Conservation (phyloP, 2,329 filamentous ascomycete genomes). For the Coleophoma eucalyptorum region DNA sequence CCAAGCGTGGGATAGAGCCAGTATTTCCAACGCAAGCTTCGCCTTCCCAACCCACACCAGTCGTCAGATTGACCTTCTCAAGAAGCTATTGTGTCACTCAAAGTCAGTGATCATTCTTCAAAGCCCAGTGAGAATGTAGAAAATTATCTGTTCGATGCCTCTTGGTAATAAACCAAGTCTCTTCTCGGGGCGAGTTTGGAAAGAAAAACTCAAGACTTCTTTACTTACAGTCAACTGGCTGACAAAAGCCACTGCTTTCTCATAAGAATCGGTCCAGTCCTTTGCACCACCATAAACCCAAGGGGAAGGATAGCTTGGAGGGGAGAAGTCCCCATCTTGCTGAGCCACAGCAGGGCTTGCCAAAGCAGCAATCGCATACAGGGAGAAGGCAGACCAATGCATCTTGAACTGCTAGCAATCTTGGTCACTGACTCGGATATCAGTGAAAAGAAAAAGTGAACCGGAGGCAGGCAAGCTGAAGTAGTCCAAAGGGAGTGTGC, state of each 20-base stretch:
- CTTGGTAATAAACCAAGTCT: no score
- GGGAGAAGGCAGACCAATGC: conserved; percentile 13
- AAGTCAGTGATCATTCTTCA: no score
- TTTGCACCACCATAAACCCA: conserved; percentile 26
- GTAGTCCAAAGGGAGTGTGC: background rate
- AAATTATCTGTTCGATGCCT: no score
- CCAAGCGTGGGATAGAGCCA: conserved; percentile 24
- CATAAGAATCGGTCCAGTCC: conserved; percentile 65
- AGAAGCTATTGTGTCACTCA: conserved; percentile 39
- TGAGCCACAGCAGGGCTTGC: conserved; percentile 16
- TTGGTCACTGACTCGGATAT: background rate
- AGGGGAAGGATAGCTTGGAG: conserved; percentile 27
- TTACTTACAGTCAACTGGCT: conserved; percentile 57
- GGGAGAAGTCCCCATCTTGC: conserved; percentile 18
- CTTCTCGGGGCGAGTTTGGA: no score
- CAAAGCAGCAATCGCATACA: conserved; percentile 13
- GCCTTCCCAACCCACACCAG: conserved; percentile 54
- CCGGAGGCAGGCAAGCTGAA: background rate
- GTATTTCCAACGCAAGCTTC: conserved; percentile 28
- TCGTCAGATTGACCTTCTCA: conserved; percentile 92
- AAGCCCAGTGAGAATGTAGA: no score
- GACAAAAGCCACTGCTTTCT: conserved; percentile 65
- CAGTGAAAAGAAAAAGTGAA: background rate
- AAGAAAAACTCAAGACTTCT: no score
- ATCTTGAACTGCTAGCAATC: conserved; percentile 4